Percentiles rank a stretch among this genome's conserved stretches.
Conservation (phyloP, 164 flowering plant species). For the Vitis vinifera region DNA sequence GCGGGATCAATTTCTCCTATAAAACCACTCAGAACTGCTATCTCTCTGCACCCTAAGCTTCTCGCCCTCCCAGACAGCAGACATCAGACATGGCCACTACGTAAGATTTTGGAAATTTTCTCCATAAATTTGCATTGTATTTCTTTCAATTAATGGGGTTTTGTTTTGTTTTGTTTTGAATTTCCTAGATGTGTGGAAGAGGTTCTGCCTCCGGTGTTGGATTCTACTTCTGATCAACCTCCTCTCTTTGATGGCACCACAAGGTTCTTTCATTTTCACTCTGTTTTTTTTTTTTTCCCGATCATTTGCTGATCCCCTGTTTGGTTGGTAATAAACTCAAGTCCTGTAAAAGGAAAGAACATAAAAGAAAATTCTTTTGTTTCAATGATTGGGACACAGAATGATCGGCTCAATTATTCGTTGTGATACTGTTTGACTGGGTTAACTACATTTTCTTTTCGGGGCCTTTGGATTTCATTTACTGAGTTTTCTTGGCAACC, state of each 20-base stretch:
- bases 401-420: too few species aligned
- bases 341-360: neutral
- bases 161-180: too few species aligned
- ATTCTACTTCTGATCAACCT: conserved; percentile 39
- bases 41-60: too few species aligned
- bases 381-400: neutral
- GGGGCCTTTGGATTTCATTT: neutral
- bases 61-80: too few species aligned
- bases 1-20: too few species aligned
- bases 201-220: conserved; percentile 29
- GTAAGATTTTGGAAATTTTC: too few species aligned
- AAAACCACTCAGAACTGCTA: too few species aligned
- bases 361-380: neutral
- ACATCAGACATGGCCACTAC: too few species aligned
- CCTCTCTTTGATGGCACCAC: conserved; percentile 59
- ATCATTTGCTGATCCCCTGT: neutral
- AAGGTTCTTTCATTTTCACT: conserved; percentile 22
- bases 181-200: conserved; percentile 10
- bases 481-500: neutral
- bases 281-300: neutral
- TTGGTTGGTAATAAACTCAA: too few species aligned
- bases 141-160: too few species aligned
- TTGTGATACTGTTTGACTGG: too few species aligned
- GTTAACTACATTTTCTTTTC: neutral
- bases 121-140: too few species aligned